phyloP scores from a whole-genome alignment of 2,329 filamentous ascomycete genomes.

The Sarocladium oryzae region DNA sequence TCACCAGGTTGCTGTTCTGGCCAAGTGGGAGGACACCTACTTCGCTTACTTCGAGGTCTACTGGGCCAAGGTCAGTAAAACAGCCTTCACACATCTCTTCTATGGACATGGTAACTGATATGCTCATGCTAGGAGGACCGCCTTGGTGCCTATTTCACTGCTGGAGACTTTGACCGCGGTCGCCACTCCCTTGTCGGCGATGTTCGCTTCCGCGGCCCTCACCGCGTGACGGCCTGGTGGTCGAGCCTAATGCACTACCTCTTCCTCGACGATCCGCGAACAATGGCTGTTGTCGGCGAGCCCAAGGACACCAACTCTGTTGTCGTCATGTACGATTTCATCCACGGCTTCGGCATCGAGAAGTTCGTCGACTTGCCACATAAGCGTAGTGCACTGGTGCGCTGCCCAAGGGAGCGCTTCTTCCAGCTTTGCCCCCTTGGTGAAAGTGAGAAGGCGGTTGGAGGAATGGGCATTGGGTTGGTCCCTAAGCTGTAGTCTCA shows the following conservation, averaged over 20 bases:
- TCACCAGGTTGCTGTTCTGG: constrained; percentile 64
- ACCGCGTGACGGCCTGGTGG: constrained; percentile 57
- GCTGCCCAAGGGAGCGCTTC: constrained; percentile 60
- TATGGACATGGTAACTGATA: background rate
- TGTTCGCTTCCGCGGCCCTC: constrained; percentile 52
- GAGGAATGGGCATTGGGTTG: constrained; percentile 45
- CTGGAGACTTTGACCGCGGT: constrained; percentile 51
- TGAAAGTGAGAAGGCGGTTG: constrained; percentile 49
- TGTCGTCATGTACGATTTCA: constrained; percentile 67
- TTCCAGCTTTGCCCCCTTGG: constrained; percentile 59
- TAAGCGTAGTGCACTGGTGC: constrained; percentile 63
- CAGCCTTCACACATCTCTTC: background rate
- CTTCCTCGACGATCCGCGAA: constrained; percentile 55
- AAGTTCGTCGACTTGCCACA: constrained; percentile 68
- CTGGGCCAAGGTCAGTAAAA: constrained; percentile 53
- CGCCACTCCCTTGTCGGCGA: constrained; percentile 54
- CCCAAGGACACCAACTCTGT: constrained; percentile 65
- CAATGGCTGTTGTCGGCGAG: constrained; percentile 56
- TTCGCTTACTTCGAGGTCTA: constrained; percentile 80
- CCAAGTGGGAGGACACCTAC: constrained; percentile 60
- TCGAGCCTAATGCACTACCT: constrained; percentile 56
- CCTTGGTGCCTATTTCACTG: constrained; percentile 49
- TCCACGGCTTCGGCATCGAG: constrained; percentile 65
- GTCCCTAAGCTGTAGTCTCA: constrained; percentile 48
- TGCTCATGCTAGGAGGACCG: constrained; percentile 39